Evolutionary conservation across 345 rosid species (phyloP).

Genomic region (Noccaea caerulescens): DNA sequence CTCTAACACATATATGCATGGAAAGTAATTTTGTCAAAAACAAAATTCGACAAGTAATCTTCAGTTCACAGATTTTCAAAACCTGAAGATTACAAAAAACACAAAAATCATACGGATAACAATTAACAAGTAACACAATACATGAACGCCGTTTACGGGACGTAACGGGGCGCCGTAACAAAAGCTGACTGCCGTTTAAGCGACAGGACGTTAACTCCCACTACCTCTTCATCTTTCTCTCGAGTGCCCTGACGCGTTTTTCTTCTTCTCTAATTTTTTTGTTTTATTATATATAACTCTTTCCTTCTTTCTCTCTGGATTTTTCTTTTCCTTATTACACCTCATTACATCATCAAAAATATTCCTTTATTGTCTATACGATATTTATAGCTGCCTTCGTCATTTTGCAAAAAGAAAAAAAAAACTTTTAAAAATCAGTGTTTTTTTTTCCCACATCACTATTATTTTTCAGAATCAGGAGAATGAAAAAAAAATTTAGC

Average conservation of each 20-base stretch:
- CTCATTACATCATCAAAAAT: background rate
- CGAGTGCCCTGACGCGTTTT: slow-evolving; percentile 47
- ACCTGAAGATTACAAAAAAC: background rate
- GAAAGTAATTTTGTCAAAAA: background rate
- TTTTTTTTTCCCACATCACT: background rate
- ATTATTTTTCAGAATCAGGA: background rate
- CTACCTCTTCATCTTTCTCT: slow-evolving; percentile 40
- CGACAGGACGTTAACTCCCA: slow-evolving; percentile 46
- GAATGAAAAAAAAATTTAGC: background rate
- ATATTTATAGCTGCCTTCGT: background rate
- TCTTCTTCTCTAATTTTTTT: background rate
- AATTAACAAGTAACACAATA: background rate
- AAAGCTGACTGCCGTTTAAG: slow-evolving; percentile 45
- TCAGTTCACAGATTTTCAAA: slow-evolving; percentile 9
- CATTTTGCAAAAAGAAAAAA: background rate
- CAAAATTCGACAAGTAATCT: background rate
- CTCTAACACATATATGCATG: background rate
- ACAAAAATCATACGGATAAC: no score
- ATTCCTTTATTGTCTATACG: slow-evolving; percentile 1
- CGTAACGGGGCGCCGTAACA: slow-evolving; percentile 36
- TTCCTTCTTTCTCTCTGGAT: slow-evolving; percentile 13
- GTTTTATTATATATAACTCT: background rate
- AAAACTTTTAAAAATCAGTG: background rate
- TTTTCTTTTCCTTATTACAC: slow-evolving; percentile 3
- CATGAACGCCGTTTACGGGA: slow-evolving; percentile 36